A percentile compares a stretch with the other conserved stretches of the same genome.
These are phyloP conservation scores for Zasmidium citrigriseum DNA, from an alignment of 2,329 filamentous ascomycete genomes.

Conservation along the genomic window DNA sequence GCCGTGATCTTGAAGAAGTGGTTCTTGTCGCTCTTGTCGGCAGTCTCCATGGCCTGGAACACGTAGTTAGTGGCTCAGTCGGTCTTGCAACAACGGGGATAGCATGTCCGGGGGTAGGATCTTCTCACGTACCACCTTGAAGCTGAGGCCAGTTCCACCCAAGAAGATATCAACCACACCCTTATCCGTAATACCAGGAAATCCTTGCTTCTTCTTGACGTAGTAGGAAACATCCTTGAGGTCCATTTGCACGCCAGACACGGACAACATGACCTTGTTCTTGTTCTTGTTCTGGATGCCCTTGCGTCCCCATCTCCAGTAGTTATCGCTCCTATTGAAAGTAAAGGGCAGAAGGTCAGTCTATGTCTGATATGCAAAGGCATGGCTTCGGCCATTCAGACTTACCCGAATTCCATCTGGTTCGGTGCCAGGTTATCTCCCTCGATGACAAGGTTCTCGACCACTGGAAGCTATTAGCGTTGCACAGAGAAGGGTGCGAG, in stretches of 20 bases:
- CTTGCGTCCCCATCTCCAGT: constrained; percentile 93
- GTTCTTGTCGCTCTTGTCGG: constrained; percentile 71
- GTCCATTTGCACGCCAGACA: constrained; percentile 90
- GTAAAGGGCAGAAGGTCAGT: too few relatives aligned
- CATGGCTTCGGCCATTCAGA: too few relatives aligned
- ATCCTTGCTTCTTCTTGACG: constrained; percentile 91
- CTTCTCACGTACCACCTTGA: too few relatives aligned
- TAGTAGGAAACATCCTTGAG: constrained; percentile 87
- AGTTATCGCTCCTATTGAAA: constrained; percentile 93
- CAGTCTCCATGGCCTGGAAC: constrained; percentile 74
- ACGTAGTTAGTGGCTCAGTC: too few relatives aligned
- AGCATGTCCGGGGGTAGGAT: too few relatives aligned
- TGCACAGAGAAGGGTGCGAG: too few relatives aligned
- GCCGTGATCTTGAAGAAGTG: constrained; percentile 95
- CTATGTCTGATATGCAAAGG: too few relatives aligned
- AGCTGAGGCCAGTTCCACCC: constrained; percentile 82
- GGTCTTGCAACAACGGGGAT: too few relatives aligned
- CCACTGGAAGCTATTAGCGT: constrained; percentile 47
- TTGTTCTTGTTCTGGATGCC: constrained; percentile 76
- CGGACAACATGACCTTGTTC: constrained; percentile 82
- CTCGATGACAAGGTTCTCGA: constrained; percentile 94
- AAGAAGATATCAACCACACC: constrained; percentile 88
- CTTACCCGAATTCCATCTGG: constrained; percentile 79
- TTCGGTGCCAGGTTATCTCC: constrained; percentile 97
- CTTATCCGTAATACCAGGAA: constrained; percentile 82